Conservation (phyloP, 129 eudicot species). For the Tagetes erecta region DNA sequence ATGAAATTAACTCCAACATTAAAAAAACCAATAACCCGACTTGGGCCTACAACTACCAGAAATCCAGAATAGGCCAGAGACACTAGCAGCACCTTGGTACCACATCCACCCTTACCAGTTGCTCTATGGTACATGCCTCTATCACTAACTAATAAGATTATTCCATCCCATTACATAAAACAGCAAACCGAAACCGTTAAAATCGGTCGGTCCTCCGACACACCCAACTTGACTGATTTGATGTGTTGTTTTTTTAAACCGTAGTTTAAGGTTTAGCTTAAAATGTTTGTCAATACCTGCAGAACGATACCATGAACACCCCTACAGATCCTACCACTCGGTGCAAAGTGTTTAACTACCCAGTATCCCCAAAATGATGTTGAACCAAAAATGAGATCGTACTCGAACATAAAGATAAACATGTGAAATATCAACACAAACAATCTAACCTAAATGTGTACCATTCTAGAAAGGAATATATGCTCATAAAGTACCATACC, state of each 20-base stretch:
- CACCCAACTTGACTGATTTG: not conserved
- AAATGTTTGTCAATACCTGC: not conserved
- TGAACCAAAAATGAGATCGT: not conserved
- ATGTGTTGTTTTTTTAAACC: not conserved
- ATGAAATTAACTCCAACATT: not conserved
- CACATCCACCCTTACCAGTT: no score
- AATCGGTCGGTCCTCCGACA: not conserved
- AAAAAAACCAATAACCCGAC: no score
- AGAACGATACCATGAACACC: not conserved
- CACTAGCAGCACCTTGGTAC: no score
- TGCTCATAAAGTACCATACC: conserved; percentile 22
- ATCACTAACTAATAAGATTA: no score
- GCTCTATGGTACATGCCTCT: no score
- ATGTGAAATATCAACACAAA: conserved; percentile 5
- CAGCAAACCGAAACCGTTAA: not conserved
- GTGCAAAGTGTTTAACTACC: not conserved
- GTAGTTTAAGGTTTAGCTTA: not conserved
- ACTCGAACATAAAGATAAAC: conserved; percentile 4
- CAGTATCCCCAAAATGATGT: conserved; percentile 4
- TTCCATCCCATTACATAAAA: no score
- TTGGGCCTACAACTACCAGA: no score
- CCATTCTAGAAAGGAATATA: conserved; percentile 27
- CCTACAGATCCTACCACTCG: not conserved
- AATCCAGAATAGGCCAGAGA: no score
- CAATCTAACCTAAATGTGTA: conserved; percentile 6